A percentile compares a stretch with the other conserved stretches of the same genome.
phyloP scores from a whole-genome alignment of 2,329 filamentous ascomycete species.

The Fusarium torreyae region DNA sequence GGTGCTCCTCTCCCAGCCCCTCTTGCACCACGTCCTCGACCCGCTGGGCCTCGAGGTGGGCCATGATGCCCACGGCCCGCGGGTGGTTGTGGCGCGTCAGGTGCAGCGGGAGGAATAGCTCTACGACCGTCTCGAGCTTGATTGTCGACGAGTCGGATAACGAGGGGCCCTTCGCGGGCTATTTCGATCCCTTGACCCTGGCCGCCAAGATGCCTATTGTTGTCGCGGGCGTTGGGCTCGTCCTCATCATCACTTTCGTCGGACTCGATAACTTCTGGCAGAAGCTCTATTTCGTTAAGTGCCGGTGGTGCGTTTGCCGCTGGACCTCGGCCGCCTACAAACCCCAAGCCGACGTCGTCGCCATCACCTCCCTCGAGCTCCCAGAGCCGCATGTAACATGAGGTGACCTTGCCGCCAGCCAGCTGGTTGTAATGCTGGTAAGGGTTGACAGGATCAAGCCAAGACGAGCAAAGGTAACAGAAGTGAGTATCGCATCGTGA shows the following conservation, averaged over 20 bases:
- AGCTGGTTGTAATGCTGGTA: slow-evolving; percentile 89
- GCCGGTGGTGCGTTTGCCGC: slow-evolving; percentile 32
- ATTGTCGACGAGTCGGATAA: slow-evolving; percentile 67
- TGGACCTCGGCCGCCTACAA: slow-evolving; percentile 56
- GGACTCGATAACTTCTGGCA: slow-evolving; percentile 52
- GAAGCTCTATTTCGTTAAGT: slow-evolving; percentile 40
- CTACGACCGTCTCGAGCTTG: slow-evolving; percentile 51
- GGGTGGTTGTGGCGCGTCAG: slow-evolving; percentile 51
- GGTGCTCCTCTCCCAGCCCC: slow-evolving; percentile 36
- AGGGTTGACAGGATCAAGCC: slow-evolving; percentile 84
- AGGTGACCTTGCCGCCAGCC: slow-evolving; percentile 65
- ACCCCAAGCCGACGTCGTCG: slow-evolving; percentile 64
- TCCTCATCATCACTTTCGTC: slow-evolving; percentile 55
- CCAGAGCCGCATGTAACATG: slow-evolving; percentile 90
- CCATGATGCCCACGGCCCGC: slow-evolving; percentile 49
- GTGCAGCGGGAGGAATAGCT: slow-evolving; percentile 51
- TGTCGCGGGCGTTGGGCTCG: slow-evolving; percentile 43
- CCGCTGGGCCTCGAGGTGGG: slow-evolving; percentile 41
- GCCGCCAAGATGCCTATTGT: slow-evolving; percentile 48
- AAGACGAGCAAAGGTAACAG: slow-evolving; percentile 94
- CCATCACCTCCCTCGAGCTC: slow-evolving; percentile 88
- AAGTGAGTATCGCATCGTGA: slow-evolving; percentile 92
- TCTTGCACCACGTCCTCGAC: slow-evolving; percentile 45
- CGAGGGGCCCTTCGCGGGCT: slow-evolving; percentile 70
- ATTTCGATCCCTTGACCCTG: slow-evolving; percentile 58